Conservation (phyloP, 208 protist species). For the Crithidia acanthocephali region DNA sequence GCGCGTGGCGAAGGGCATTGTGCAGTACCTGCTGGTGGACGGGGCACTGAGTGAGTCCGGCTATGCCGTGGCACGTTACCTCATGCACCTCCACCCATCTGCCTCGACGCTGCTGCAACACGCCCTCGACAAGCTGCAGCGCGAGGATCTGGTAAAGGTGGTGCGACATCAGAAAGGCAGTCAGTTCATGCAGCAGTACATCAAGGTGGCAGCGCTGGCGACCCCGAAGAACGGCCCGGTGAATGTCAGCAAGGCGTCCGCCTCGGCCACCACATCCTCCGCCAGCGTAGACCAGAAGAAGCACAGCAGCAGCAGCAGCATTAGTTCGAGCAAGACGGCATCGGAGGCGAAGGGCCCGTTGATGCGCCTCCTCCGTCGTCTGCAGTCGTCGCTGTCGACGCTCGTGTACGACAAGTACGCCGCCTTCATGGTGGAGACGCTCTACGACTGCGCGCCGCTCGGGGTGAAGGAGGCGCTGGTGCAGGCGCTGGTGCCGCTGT, state of each 20-base stretch:
- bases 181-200: constrained; percentile 80
- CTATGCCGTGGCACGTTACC: constrained; percentile 67
- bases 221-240: background rate
- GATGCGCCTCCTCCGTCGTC: constrained; percentile 62
- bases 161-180: constrained; percentile 62
- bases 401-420: constrained; percentile 71
- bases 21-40: constrained; percentile 77
- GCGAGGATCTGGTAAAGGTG: constrained; percentile 60
- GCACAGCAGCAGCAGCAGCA: background rate
- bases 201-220: constrained; percentile 40
- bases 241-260: background rate
- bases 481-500: constrained; percentile 72
- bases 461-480: constrained; percentile 83
- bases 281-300: background rate
- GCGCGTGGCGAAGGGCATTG: constrained; percentile 48
- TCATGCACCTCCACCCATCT: constrained; percentile 70
- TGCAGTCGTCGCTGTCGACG: constrained; percentile 45
- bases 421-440: constrained; percentile 73
- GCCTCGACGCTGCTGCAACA: constrained; percentile 66
- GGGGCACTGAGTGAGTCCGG: constrained; percentile 54
- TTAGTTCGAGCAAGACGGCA: background rate
- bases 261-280: background rate
- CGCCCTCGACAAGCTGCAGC: constrained; percentile 70
- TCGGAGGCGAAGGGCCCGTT: constrained; percentile 20
- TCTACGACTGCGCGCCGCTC: constrained; percentile 72